These are phyloP conservation scores for Ceratocystis smalleyi DNA, from an alignment of 2,329 filamentous ascomycete genomes.

Conservation along the genomic window DNA sequence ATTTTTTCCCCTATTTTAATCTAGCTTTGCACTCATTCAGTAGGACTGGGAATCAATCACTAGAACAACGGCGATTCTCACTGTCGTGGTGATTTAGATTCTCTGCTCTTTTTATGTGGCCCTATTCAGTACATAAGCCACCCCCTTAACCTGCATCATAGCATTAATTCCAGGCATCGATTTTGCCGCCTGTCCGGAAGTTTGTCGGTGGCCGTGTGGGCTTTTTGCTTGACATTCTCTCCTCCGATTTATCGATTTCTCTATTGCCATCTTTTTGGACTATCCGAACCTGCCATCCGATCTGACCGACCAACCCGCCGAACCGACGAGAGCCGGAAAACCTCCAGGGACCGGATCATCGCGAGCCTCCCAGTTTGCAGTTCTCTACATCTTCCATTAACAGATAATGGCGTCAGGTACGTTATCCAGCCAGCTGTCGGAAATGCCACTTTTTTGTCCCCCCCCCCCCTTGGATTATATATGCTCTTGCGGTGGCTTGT, in stretches of 20 bases:
- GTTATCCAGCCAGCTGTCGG: neutral
- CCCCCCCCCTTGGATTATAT: neutral
- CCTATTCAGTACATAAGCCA: conserved; percentile 2
- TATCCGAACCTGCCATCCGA: no score
- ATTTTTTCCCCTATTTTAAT: neutral
- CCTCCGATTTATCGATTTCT: neutral
- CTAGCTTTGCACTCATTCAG: neutral
- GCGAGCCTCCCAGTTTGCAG: neutral
- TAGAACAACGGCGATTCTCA: neutral
- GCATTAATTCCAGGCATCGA: neutral
- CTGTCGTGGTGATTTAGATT: neutral
- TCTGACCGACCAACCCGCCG: neutral
- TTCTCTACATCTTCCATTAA: neutral
- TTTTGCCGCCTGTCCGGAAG: neutral
- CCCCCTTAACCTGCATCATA: conserved; percentile 4
- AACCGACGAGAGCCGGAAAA: neutral
- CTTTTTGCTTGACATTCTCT: neutral
- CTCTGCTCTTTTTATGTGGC: neutral
- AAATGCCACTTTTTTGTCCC: neutral
- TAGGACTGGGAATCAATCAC: no score
- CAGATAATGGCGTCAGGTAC: neutral
- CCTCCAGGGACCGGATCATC: neutral
- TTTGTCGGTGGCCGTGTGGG: neutral
- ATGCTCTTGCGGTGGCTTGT: neutral
- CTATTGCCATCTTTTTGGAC: neutral